Base-by-base conservation (phyloP, 2,329 filamentous ascomycete genomes). In the Teratosphaeriaceae sp. region DNA sequence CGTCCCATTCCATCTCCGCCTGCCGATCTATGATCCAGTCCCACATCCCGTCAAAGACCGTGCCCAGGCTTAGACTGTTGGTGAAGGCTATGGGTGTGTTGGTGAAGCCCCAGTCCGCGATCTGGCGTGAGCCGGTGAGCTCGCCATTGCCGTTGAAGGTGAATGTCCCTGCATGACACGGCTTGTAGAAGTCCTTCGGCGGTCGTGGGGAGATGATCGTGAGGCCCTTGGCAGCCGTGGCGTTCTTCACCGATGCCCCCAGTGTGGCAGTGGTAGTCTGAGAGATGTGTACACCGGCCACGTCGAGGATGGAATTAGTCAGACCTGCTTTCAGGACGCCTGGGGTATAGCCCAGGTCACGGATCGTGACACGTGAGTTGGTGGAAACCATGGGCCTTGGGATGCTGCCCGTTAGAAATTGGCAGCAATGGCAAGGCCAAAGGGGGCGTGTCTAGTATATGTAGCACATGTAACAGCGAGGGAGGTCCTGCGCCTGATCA, bases 141-240 rank as follows among this genome's bases (percentile, higher is more conserved):
- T 82, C 78, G 31, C 80, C 79, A 35, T 72, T 74, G 42, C 79
- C 79, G 51, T 83, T 83, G 65, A 83, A 80, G 47, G 72, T 70
- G 61, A 80, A 81, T 37, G 65, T 59, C 8, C 65, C 66, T 2
- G 67, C 65, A 43, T 67, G 68, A 44, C 64, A 67, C 3, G 63
- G 67, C 24, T 61, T 58, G 43, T 64, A 51, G 49, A 66, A 68
- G 54, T 63, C 67, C 44, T 68, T 61, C 29, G 58, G 59, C 8
- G 48, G 44, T 5, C 66, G 64, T 0, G 69, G 67, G 1, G 69
- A 57, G 42, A 72, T 70, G 19, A 65, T 64, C 0, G 69, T 71
- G 0, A 70, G 55, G 13, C 68, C 69, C 3, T 67, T 72, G 45
- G 65, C 66, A 48, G 59, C 43, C 55, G 41, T 61, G 12, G 38